Base-by-base conservation (phyloP, 306 rosid species). In the Trichosanthes truncata region DNA sequence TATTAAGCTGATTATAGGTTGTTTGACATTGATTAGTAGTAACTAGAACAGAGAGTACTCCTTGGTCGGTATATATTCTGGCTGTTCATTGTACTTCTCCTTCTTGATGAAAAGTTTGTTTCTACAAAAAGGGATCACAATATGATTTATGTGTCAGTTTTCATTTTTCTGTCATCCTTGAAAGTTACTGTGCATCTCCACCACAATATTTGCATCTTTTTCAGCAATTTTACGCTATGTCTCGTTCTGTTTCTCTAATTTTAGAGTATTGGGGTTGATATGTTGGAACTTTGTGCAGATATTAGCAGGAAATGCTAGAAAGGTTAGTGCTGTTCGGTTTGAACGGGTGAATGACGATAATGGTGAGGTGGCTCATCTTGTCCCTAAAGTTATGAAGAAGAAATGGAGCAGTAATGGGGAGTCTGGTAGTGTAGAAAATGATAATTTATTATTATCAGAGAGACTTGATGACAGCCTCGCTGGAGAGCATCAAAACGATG, bases 231-330 rank as follows among this genome's bases (percentile, higher is more conserved):
- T 45, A 59, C 33, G 1, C 71, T 36, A 36, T 77, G 41, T 55
- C 31, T 53, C 10, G 40, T 17, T 23, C 17, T 4, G 21, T 45
- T 26, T 48, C 68, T 40, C 29, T 29, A 82, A 23, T 35, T 20
- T 74, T 57, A 40, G 51, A 51, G 35, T 71, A 79, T 61, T 69
- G 62, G 3, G 29, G 23, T 74, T 74, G 65, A 41, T 59, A 31
- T 0, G 52, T 15, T 56, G 84, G 81, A 83, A 43, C 57, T 81
- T 80, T 79, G 46, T 63, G 88, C 92, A 96, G 99, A 83, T 96
- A 69, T 87, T 96, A 45, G 98, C 96, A 43, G 99, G 99, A 85
- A 96, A 96, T 85, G 98, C 98, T 36, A 90, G 99, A 89, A 96
- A 96, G 84, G 96, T 96, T 14, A 90, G 98, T 29, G 97, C 98